phyloP scores from a whole-genome alignment of 2,329 filamentous ascomycete species.

The Metarhizium sp. region DNA sequence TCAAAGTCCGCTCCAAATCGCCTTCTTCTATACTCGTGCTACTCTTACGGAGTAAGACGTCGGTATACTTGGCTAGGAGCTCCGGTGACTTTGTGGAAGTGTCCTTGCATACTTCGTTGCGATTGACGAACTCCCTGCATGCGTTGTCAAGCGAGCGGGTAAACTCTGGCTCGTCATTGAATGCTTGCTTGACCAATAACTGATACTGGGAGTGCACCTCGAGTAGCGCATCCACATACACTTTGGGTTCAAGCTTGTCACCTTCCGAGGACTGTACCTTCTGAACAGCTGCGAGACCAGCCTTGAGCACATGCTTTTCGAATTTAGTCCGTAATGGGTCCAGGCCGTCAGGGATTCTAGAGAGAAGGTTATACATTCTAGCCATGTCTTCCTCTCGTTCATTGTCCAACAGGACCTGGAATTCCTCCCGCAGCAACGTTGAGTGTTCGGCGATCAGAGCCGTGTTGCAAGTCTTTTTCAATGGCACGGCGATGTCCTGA shows the following conservation, averaged over 20 bases:
- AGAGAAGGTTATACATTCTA: constrained; percentile 88
- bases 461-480: constrained; percentile 83
- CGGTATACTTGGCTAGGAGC: constrained; percentile 88
- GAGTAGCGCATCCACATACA: constrained; percentile 89
- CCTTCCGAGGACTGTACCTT: constrained; percentile 81
- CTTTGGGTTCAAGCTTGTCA: constrained; percentile 88
- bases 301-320: constrained; percentile 85
- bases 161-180: constrained; percentile 93
- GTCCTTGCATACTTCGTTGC: constrained; percentile 90
- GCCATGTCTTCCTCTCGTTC: constrained; percentile 93
- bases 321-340: constrained; percentile 82
- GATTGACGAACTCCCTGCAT: constrained; percentile 95
- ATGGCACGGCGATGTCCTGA: constrained; percentile 71
- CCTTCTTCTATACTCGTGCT: constrained; percentile 88
- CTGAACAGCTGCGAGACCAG: constrained; percentile 77
- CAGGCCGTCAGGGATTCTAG: constrained; percentile 80
- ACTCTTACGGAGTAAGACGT: constrained; percentile 85
- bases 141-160: constrained; percentile 94
- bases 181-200: constrained; percentile 81
- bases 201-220: constrained; percentile 94
- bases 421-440: constrained; percentile 80
- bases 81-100: constrained; percentile 93
- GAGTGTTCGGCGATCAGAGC: constrained; percentile 87
- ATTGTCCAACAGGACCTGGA: constrained; percentile 86
- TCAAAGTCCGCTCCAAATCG: constrained; percentile 79